Evolutionary conservation across 805 yeast species (phyloP).

Genomic region (Ogataea ramenticola): DNA sequence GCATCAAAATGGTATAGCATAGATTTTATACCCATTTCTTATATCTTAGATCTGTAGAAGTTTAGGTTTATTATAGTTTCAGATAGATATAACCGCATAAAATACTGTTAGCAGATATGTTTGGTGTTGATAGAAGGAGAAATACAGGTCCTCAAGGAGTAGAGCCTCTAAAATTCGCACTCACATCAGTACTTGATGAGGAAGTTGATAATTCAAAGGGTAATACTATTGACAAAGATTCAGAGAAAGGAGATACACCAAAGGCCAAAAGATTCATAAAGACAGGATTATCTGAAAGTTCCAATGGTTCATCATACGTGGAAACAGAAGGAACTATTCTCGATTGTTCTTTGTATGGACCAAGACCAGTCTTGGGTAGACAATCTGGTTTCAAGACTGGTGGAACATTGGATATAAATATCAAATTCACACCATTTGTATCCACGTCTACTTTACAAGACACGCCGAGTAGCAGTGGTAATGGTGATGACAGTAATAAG

Average conservation of each 20-base stretch:
- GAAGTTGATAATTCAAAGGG: conserved; percentile 5
- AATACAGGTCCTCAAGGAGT: conserved; percentile 77
- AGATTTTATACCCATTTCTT: too few species aligned
- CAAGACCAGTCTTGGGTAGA: conserved; percentile 53
- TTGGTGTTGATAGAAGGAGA: conserved; percentile 67
- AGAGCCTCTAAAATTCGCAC: conserved; percentile 38
- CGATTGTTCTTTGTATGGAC: conserved; percentile 77
- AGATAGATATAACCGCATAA: background rate
- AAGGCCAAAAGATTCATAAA: conserved; percentile 43
- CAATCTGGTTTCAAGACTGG: conserved; percentile 21
- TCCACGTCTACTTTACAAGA: conserved; percentile 9
- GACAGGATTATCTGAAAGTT: conserved; percentile 59
- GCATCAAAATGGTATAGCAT: too few species aligned
- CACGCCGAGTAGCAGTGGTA: conserved; percentile 27
- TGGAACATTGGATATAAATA: conserved; percentile 19
- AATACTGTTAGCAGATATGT: conserved; percentile 20
- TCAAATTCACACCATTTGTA: conserved; percentile 41
- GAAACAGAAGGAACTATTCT: conserved; percentile 60
- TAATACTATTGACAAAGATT: conserved; percentile 14
- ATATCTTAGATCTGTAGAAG: too few species aligned
- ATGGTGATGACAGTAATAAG: conserved; percentile 4
- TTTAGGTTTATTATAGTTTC: background rate
- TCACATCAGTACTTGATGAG: conserved; percentile 8
- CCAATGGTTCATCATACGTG: conserved; percentile 77
- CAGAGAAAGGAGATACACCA: conserved; percentile 11